Conservation (phyloP, 148 eudicot genomes). For the Amaranthus hypochondriacus region DNA sequence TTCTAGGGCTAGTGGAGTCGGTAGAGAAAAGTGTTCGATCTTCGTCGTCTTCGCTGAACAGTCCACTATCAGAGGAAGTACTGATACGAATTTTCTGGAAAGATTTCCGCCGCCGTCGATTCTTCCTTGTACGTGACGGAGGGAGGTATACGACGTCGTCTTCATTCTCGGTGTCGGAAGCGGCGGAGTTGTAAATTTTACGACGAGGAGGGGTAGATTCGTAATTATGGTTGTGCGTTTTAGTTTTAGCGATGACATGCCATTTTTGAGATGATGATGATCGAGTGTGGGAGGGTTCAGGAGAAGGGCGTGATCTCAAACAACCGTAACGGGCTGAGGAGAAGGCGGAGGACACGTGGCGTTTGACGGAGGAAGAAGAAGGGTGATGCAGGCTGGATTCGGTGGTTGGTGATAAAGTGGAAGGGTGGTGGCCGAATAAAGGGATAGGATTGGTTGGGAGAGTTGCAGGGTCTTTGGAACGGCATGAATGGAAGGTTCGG, state of each 20-base stretch:
- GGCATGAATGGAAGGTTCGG: slow-evolving; percentile 63
- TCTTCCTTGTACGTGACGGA: slow-evolving; percentile 18
- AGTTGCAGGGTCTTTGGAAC: slow-evolving; percentile 58
- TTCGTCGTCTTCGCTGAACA: slow-evolving; percentile 20
- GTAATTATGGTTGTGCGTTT: slow-evolving; percentile 18
- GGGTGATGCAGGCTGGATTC: slow-evolving; percentile 15
- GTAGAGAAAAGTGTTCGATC: slow-evolving; percentile 17
- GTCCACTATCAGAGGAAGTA: slow-evolving; percentile 28
- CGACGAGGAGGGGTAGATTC: slow-evolving; percentile 43
- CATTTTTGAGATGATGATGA: slow-evolving; percentile 28
- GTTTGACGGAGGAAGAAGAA: slow-evolving; percentile 34
- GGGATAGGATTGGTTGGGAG: slow-evolving; percentile 61
- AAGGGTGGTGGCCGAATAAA: slow-evolving; percentile 30
- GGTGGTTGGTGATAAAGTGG: neutral
- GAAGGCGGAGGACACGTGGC: slow-evolving; percentile 44
- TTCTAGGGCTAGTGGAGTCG: slow-evolving; percentile 5
- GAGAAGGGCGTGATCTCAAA: slow-evolving; percentile 20
- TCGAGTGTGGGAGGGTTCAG: slow-evolving; percentile 20
- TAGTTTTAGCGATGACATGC: slow-evolving; percentile 50
- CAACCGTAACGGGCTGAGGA: slow-evolving; percentile 27
- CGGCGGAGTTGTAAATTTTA: slow-evolving; percentile 59
- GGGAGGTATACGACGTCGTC: slow-evolving; percentile 26
- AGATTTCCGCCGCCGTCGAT: slow-evolving; percentile 1
- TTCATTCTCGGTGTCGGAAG: slow-evolving; percentile 34
- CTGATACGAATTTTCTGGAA: slow-evolving; percentile 14